Percentiles rank a stretch among this genome's conserved stretches.
Conservation (phyloP, 352 stramenopile genomes). For the Pythium periplocum region DNA sequence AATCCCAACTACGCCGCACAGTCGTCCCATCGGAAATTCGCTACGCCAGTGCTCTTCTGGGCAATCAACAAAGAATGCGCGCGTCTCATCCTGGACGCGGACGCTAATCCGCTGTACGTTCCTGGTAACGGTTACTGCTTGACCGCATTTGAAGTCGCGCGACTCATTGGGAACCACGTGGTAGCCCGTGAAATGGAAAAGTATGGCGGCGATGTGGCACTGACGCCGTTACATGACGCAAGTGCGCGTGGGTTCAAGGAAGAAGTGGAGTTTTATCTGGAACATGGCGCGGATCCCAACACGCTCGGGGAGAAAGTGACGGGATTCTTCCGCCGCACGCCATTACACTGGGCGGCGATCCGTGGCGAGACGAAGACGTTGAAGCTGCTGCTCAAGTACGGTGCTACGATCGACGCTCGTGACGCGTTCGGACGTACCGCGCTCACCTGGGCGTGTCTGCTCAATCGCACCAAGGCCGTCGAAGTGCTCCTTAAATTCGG, state of each 20-base stretch:
- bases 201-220: slow-evolving; percentile 66
- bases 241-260: slow-evolving; percentile 45
- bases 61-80: slow-evolving; percentile 65
- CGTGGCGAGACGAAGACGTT: slow-evolving; percentile 53
- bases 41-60: slow-evolving; percentile 68
- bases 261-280: slow-evolving; percentile 61
- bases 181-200: slow-evolving; percentile 73
- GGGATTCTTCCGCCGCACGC: slow-evolving; percentile 60
- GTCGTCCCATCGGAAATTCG: slow-evolving; percentile 52
- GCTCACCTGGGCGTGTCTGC: slow-evolving; percentile 62
- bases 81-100: slow-evolving; percentile 54
- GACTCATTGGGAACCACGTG: slow-evolving; percentile 52
- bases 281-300: slow-evolving; percentile 60
- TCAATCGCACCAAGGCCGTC: slow-evolving; percentile 59
- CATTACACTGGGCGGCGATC: slow-evolving; percentile 79
- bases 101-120: slow-evolving; percentile 61
- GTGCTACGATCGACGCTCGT: slow-evolving; percentile 43
- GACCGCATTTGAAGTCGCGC: slow-evolving; percentile 69
- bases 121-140: slow-evolving; percentile 48
- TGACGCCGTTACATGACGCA: slow-evolving; percentile 71
- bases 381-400: slow-evolving; percentile 56
- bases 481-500: slow-evolving; percentile 49
- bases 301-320: slow-evolving; percentile 65
- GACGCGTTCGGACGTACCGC: slow-evolving; percentile 71
- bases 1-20: slow-evolving; percentile 48